phyloP scores from a whole-genome alignment of 441 rosid genomes.

The Arabidopsis hybrid region DNA sequence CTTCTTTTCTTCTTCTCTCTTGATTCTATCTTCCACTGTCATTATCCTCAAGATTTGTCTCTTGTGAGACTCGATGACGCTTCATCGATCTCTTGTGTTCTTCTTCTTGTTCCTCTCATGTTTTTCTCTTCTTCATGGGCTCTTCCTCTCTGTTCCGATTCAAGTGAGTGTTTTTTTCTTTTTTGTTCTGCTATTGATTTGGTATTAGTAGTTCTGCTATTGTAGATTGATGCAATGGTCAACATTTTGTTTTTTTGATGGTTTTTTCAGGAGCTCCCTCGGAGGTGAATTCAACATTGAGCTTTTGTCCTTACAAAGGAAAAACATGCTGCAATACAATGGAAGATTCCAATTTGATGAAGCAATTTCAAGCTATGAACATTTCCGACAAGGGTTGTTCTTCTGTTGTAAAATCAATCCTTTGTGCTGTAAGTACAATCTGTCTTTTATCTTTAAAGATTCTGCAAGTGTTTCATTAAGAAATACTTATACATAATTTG shows the following conservation, averaged over 20 bases:
- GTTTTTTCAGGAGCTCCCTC: slow-evolving; percentile 69
- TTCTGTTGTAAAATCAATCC: slow-evolving; percentile 69
- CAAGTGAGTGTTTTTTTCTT: slow-evolving; percentile 37
- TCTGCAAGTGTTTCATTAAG: not conserved
- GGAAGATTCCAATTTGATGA: slow-evolving; percentile 66
- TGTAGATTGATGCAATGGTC: slow-evolving; percentile 13
- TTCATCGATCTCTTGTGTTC: slow-evolving; percentile 33
- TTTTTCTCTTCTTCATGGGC: slow-evolving; percentile 35
- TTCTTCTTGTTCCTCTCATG: slow-evolving; percentile 34
- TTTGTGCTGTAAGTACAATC: slow-evolving; percentile 76
- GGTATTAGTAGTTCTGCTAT: not conserved
- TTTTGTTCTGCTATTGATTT: not conserved
- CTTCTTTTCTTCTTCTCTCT: slow-evolving; percentile 14
- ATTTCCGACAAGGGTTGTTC: slow-evolving; percentile 70
- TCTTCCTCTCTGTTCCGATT: slow-evolving; percentile 49
- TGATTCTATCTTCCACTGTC: slow-evolving; percentile 38
- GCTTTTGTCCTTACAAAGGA: slow-evolving; percentile 82
- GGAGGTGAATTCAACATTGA: slow-evolving; percentile 57
- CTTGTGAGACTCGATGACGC: slow-evolving; percentile 38
- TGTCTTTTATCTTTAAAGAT: slow-evolving; percentile 15
- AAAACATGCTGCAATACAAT: slow-evolving; percentile 86
- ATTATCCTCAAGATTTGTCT: slow-evolving; percentile 41
- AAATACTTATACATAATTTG: not conserved
- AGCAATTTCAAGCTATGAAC: slow-evolving; percentile 75
- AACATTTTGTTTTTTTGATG: not conserved